A percentile compares a stretch with the other conserved stretches of the same genome.
phyloP scores from a whole-genome alignment of 352 stramenopile species.

The Phytopythium vexans region DNA sequence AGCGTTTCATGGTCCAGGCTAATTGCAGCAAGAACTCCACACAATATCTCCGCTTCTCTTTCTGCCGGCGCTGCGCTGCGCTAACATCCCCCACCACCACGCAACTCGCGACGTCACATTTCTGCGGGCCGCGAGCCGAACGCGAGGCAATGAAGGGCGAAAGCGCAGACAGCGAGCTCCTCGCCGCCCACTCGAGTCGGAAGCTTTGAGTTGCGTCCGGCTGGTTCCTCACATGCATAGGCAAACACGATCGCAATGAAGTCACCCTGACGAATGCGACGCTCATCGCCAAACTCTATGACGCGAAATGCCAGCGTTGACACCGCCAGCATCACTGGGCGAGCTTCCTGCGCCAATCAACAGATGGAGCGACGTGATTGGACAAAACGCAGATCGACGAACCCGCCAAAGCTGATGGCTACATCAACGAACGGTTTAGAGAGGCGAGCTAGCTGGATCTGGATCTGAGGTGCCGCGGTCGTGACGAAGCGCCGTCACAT shows the following conservation, averaged over 20 bases:
- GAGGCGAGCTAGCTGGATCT: background rate
- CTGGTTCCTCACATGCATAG: too few relatives aligned
- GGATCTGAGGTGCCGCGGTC: conserved; percentile 3
- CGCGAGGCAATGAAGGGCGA: background rate
- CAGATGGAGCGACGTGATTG: background rate
- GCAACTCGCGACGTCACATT: conserved; percentile 29
- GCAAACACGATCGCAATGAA: background rate
- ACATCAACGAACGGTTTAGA: too few relatives aligned
- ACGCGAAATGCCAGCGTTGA: too few relatives aligned
- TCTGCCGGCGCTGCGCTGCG: conserved; percentile 35
- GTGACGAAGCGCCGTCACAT: conserved; percentile 30
- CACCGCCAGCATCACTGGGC: too few relatives aligned
- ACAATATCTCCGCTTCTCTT: conserved; percentile 58
- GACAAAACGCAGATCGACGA: background rate
- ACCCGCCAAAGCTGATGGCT: too few relatives aligned
- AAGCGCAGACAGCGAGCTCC: conserved; percentile 6
- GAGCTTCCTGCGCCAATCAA: background rate
- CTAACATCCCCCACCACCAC: conserved; percentile 6
- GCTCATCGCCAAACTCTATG: too few relatives aligned
- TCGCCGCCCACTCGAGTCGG: conserved; percentile 21
- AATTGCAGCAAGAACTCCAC: conserved; percentile 79
- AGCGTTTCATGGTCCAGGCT: conserved; percentile 75
- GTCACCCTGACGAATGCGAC: background rate
- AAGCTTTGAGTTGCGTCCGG: conserved; percentile 19
- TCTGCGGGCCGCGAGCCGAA: conserved; percentile 18